phyloP scores from a whole-genome alignment of 805 yeast species.

The Candida silvicultrix region DNA sequence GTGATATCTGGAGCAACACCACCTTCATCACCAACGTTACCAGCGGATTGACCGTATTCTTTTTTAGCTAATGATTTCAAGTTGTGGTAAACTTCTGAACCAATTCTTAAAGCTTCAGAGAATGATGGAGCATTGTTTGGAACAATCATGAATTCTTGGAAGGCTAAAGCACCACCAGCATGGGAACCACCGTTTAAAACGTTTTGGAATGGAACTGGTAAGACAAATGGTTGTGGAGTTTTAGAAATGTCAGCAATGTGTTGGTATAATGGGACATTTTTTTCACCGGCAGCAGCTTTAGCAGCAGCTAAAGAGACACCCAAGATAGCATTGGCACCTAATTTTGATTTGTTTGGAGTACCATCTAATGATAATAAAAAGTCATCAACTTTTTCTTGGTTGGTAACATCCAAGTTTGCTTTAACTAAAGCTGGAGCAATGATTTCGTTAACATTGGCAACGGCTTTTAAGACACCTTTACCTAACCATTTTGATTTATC shows the following conservation, averaged over 20 bases:
- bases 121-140: conserved; percentile 88
- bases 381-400: conserved; percentile 83
- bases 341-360: conserved; percentile 93
- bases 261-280: conserved; percentile 86
- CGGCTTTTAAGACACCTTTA: conserved; percentile 97
- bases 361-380: conserved; percentile 88
- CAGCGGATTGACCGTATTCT: conserved; percentile 96
- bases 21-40: conserved; percentile 99
- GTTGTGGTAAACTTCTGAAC: conserved; percentile 97
- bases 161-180: conserved; percentile 98
- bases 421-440: conserved; percentile 91
- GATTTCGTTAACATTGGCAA: conserved; percentile 88
- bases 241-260: conserved; percentile 77
- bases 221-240: conserved; percentile 76
- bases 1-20: conserved; percentile 99
- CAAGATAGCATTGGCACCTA: conserved; percentile 97
- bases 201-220: conserved; percentile 99
- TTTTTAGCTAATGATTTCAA: conserved; percentile 89
- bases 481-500: conserved; percentile 98
- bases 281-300: conserved; percentile 97
- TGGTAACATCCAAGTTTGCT: conserved; percentile 75
- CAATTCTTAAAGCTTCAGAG: conserved; percentile 94
- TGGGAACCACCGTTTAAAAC: conserved; percentile 99
- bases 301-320: conserved; percentile 98
- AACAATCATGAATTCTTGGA: conserved; percentile 99